Evolutionary conservation across 129 eudicot species (phyloP).

Genomic region (Flaveria ramosissima): DNA sequence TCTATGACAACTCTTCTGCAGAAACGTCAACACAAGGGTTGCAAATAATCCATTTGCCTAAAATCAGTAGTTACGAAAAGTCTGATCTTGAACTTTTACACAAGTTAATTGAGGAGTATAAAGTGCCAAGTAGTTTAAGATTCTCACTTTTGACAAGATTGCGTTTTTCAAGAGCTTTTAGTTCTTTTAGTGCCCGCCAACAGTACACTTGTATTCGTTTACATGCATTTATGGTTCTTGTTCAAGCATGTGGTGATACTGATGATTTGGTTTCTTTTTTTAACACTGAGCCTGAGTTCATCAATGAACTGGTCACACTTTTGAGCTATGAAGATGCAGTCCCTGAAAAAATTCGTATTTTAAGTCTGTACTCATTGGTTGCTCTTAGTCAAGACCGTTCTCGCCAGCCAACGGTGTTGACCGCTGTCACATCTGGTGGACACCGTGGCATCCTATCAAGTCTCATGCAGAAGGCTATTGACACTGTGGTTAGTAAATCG

Average conservation of each 20-base stretch:
- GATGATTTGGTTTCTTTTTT: constrained; percentile 81
- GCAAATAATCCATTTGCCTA: constrained; percentile 76
- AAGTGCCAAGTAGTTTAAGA: constrained; percentile 72
- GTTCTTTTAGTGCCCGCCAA: constrained; percentile 67
- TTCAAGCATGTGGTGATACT: constrained; percentile 82
- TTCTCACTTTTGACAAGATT: constrained; percentile 89
- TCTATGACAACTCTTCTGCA: constrained; percentile 50
- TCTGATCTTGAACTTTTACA: constrained; percentile 86
- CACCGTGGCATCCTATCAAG: constrained; percentile 98
- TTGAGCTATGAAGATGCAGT: constrained; percentile 91
- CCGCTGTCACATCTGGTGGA: constrained; percentile 99
- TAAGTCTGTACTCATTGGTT: constrained; percentile 75
- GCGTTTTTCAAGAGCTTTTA: constrained; percentile 90
- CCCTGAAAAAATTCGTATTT: constrained; percentile 78
- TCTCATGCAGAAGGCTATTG: constrained; percentile 98
- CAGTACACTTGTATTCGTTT: constrained; percentile 87
- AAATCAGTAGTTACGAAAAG: constrained; percentile 45
- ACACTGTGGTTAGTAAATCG: constrained; percentile 62
- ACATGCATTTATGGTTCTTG: constrained; percentile 87
- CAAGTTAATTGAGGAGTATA: constrained; percentile 62
- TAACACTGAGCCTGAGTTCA: constrained; percentile 93
- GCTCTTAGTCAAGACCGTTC: constrained; percentile 96
- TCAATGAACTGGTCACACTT: constrained; percentile 80
- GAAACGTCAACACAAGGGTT: constrained; percentile 63
- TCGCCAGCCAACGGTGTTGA: constrained; percentile 82